phyloP scores from a whole-genome alignment of 352 stramenopile genomes.

The Pythium pectinolyticum region DNA sequence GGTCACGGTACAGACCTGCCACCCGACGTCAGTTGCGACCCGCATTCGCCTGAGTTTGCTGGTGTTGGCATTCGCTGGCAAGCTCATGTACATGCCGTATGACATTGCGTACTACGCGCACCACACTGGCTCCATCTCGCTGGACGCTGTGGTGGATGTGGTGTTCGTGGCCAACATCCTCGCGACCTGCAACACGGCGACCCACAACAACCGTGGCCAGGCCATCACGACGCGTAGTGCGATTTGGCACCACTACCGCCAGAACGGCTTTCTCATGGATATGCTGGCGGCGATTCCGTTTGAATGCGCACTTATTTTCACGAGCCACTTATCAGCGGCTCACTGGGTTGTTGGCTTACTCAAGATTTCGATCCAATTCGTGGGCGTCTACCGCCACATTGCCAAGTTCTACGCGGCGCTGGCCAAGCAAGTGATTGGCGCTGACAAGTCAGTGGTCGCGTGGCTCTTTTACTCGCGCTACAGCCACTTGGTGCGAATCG shows the following conservation, averaged over 20 bases:
- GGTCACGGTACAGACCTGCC: no score
- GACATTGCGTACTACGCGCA: conserved; percentile 34
- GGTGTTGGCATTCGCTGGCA: conserved; percentile 23
- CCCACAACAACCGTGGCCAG: conserved; percentile 37
- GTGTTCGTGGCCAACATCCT: conserved; percentile 41
- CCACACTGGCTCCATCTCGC: not conserved
- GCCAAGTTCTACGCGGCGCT: conserved; percentile 36
- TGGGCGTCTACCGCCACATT: conserved; percentile 25
- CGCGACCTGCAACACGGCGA: conserved; percentile 45
- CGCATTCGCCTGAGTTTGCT: conserved; percentile 29
- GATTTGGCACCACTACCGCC: conserved; percentile 42
- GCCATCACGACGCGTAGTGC: conserved; percentile 31
- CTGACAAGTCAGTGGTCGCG: conserved; percentile 34
- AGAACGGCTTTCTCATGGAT: conserved; percentile 22
- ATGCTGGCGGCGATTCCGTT: conserved; percentile 3
- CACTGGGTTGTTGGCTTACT: conserved; percentile 12
- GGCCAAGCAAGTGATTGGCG: conserved; percentile 27
- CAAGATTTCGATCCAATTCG: conserved; percentile 27
- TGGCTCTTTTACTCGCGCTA: conserved; percentile 55
- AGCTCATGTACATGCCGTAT: conserved; percentile 39
- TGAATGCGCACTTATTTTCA: not conserved
- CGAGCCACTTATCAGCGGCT: conserved; percentile 9
- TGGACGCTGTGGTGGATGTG: conserved; percentile 25
- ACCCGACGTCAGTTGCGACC: conserved; percentile 26
- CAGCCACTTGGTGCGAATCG: conserved; percentile 41